Base-by-base conservation (phyloP, 2,329 filamentous ascomycete species). In the Pseudogymnoascus sp. region DNA sequence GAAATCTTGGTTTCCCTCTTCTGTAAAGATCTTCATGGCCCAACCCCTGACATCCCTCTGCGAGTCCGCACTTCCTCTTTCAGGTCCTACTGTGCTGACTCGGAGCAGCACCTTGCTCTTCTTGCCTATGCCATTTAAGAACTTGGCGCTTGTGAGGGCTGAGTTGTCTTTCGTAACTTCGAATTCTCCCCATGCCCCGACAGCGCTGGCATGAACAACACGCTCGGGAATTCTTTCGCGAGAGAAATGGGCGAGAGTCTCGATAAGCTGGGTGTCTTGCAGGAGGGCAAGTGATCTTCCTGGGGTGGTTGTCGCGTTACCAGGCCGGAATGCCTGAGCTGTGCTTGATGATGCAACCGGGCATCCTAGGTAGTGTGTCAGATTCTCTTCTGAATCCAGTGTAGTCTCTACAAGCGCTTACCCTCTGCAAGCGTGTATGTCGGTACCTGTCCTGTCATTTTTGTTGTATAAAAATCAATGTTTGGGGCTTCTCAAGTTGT, bases 91-190 rank as follows among this genome's bases (percentile, higher is more conserved):
- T 0, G 77, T 80, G 0, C 77, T 79, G 43, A 88, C 86, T 2
- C 88, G 83, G 30, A 81, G 79, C 1, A 84, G 78, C 63, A 87
- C 72, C 7, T 85, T 82, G 34, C 85, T 89, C 70, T 81, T 81
- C 76, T 89, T 89, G 64, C 86, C 87, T 57, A 82, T 76, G 61
- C 81, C 75, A 67, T 76, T 79, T 69, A 84, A 79, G 58, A 81
- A 75, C 57, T 74, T 68, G 14, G 63, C 60, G 43, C 22, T 35
- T 16, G 60, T 60, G 11, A 64, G 47, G 34, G 61, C 57, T 1
- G 59, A 60, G 32, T 64, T 61, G n/a, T 63, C 58, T 11, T 63
- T 22, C 1, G 63, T 62, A 9, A 64, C 64, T 61, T 62, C 60
- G 16, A 64, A 65, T 16, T 64, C 57, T 14, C 64, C 64, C 22